Evolutionary conservation across 805 yeast genomes (phyloP).

Genomic region (Scheffersomyces spartinae): DNA sequence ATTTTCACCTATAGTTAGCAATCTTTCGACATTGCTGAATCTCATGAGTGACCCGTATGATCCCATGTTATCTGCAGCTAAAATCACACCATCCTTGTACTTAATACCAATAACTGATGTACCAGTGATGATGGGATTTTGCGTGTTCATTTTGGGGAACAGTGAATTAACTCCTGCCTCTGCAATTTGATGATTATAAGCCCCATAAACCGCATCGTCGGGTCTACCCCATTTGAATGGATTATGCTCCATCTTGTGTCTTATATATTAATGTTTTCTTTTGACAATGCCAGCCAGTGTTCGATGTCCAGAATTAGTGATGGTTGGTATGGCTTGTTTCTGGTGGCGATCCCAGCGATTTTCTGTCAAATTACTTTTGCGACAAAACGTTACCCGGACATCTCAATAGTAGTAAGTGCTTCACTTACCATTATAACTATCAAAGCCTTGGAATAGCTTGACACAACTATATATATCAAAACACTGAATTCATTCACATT

Average conservation of each 20-base stretch:
- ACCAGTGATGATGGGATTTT: slow-evolving; percentile 92
- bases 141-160: slow-evolving; percentile 77
- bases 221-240: slow-evolving; percentile 97
- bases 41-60: slow-evolving; percentile 90
- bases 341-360: no score
- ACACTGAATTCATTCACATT: no score
- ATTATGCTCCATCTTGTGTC: slow-evolving; percentile 72
- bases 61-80: slow-evolving; percentile 91
- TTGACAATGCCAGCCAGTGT: no score
- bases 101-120: slow-evolving; percentile 90
- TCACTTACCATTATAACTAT: no score
- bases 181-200: slow-evolving; percentile 65
- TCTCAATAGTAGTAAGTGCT: no score
- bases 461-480: no score
- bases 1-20: slow-evolving; percentile 71
- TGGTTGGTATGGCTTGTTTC: no score
- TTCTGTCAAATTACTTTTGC: no score
- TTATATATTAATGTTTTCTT: no score
- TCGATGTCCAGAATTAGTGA: no score
- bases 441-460: no score
- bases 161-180: slow-evolving; percentile 33
- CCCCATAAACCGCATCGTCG: slow-evolving; percentile 67
- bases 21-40: slow-evolving; percentile 75
- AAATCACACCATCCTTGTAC: slow-evolving; percentile 77
- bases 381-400: no score